A percentile compares a stretch with the other conserved stretches of the same genome.
phyloP scores from a whole-genome alignment of 352 stramenopile genomes.

The Aphanomyces astaci region DNA sequence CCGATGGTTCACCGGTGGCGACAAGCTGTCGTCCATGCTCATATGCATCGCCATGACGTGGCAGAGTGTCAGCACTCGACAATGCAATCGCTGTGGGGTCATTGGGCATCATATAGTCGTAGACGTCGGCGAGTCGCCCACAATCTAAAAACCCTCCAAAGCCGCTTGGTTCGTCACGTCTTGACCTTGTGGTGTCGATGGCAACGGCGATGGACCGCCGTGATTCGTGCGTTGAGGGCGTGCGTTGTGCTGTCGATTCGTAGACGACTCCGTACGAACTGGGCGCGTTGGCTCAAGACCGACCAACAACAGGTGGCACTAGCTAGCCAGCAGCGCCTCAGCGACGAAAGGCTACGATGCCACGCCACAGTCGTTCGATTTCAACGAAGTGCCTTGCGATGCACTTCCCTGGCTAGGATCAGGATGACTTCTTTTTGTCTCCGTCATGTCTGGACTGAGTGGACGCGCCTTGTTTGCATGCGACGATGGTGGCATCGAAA shows the following conservation, averaged over 20 bases:
- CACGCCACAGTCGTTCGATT: neutral
- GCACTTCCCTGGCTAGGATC: neutral
- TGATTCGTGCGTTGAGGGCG: neutral
- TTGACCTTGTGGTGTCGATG: neutral
- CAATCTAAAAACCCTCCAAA: neutral
- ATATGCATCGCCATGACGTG: neutral
- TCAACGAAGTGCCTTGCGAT: neutral
- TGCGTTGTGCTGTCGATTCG: neutral
- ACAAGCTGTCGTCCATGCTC: neutral
- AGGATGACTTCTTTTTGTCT: neutral
- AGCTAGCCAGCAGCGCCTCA: neutral
- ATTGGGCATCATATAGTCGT: neutral
- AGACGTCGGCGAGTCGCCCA: neutral
- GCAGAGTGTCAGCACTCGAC: neutral
- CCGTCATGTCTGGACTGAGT: neutral
- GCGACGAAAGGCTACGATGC: neutral
- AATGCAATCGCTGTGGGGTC: neutral
- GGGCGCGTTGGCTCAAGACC: neutral
- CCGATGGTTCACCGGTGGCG: neutral
- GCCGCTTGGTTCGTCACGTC: neutral
- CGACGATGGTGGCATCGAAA: neutral
- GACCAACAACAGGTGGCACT: neutral
- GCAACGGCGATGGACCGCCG: neutral
- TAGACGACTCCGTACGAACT: neutral
- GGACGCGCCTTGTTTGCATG: neutral